Conservation (phyloP, 805 yeast genomes). For the Saturnispora gosingensis region DNA sequence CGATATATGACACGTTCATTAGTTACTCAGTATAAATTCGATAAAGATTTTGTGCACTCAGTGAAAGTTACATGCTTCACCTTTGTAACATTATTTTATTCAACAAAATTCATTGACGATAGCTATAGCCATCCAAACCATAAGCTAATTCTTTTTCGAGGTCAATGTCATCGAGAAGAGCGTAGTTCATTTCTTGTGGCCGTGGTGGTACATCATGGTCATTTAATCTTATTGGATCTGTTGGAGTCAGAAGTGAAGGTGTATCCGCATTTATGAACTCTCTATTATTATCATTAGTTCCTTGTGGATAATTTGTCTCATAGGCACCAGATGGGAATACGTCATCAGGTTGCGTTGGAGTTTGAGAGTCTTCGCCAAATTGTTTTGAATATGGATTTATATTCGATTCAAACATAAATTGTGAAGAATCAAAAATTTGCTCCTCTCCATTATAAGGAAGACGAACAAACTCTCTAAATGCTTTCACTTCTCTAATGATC, state of each 20-base stretch:
- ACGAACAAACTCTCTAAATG: conserved; percentile 73
- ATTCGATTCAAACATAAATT: conserved; percentile 9
- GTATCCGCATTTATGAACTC: conserved; percentile 5
- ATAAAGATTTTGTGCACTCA: not conserved
- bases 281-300: conserved; percentile 14
- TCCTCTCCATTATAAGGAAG: conserved; percentile 11
- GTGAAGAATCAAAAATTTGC: conserved; percentile 14
- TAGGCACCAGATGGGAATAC: conserved; percentile 2
- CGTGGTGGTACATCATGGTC: conserved; percentile 51
- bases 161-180: conserved; percentile 29
- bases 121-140: conserved; percentile 48
- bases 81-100: not conserved
- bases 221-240: conserved; percentile 30
- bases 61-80: not conserved
- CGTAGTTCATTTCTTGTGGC: conserved; percentile 42
- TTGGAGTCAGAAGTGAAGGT: conserved; percentile 35
- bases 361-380: conserved; percentile 1
- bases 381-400: not conserved
- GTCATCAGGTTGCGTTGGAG: conserved; percentile 6
- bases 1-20: not conserved
- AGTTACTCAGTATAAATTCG: not conserved
- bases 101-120: conserved; percentile 4
- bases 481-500: conserved; percentile 71
- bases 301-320: conserved; percentile 13
- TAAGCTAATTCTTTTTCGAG: conserved; percentile 59